Base-by-base conservation (phyloP, 257 asterid species). In the Orobanche coerulescens region DNA sequence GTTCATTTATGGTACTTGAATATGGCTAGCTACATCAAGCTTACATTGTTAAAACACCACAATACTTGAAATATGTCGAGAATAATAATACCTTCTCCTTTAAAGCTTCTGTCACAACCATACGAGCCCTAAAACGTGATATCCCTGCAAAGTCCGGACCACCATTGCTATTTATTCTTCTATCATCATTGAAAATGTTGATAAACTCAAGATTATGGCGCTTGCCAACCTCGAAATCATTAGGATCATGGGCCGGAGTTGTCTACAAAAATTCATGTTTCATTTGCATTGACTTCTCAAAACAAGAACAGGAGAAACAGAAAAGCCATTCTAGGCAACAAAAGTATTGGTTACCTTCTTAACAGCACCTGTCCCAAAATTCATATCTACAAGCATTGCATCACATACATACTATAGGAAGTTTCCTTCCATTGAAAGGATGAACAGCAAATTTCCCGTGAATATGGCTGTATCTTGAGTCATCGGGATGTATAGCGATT, bases 221-320 rank as follows among this genome's bases (percentile, higher is more conserved):
- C 86, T 80, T 90, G 72, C 95, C 97, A 40, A 89, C 97, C 72
- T 82, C 91, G 79, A 89, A 93, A 80, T 93, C 98, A 69, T 93
- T 93, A 62, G 98, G 98, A 75, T 93, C 98, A 64, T 93, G 98
- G 47, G 97, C 97, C 44, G 97, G 98, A 48, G 98, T 93, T 73
- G 89, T 89, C 98, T 88, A 84, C 71, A 71, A 59, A 23, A 75
- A 77, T 54, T 34, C 52, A 64, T 8, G 43, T 11, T 40, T 53
- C 66, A 74, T 70, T 54, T 56, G 42, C 34, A 74, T 57, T 39
- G 50, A 68, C 66, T 59, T 53, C 39, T 51, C 34, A 0, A 26
- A 1, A 14, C 40, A 75, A 52, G 18, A 64, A 40, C 65, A 24
- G 26, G 12, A 55, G 30, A 63, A 58, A 12, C 14, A 33, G 46